phyloP scores from a whole-genome alignment of 2,329 filamentous ascomycete species.

The Fusarium heterosporum region DNA sequence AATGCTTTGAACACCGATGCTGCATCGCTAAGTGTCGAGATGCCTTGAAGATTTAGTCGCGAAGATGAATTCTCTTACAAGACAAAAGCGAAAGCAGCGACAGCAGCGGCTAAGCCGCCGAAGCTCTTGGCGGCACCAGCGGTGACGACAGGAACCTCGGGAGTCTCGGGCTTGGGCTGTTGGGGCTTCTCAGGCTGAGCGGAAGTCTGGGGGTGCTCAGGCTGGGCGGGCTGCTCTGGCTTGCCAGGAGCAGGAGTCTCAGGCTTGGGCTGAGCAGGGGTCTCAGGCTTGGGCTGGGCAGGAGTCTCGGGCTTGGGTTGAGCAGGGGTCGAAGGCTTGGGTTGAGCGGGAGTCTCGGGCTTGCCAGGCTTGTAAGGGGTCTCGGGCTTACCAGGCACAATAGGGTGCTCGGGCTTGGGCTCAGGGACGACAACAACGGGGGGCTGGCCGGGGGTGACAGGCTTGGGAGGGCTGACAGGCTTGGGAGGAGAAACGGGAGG shows the following conservation, averaged over 20 bases:
- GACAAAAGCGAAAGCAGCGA: conserved; percentile 41
- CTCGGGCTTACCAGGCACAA: neutral
- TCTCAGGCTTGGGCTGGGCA: neutral
- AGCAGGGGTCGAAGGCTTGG: conserved; percentile 1
- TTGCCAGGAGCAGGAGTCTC: neutral
- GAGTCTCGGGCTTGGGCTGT: neutral
- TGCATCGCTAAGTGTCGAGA: conserved; percentile 5
- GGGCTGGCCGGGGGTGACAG: conserved; percentile 6
- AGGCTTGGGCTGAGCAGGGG: neutral
- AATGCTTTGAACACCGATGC: conserved; percentile 1
- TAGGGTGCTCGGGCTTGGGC: conserved; percentile 13
- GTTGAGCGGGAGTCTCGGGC: neutral
- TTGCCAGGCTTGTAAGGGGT: neutral
- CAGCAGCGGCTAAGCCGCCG: conserved; percentile 35
- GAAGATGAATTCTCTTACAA: conserved; percentile 32
- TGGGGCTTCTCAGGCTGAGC: neutral
- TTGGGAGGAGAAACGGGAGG: conserved; percentile 20
- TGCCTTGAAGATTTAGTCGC: neutral
- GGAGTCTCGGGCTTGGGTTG: neutral
- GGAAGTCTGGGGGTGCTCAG: neutral
- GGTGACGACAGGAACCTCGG: conserved; percentile 33
- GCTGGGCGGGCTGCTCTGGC: neutral
- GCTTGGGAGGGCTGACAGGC: conserved; percentile 22
- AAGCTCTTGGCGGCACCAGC: conserved; percentile 41
- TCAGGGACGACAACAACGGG: conserved; percentile 16